phyloP scores from a whole-genome alignment of 352 stramenopile species.

The Phytopythium sindhum region DNA sequence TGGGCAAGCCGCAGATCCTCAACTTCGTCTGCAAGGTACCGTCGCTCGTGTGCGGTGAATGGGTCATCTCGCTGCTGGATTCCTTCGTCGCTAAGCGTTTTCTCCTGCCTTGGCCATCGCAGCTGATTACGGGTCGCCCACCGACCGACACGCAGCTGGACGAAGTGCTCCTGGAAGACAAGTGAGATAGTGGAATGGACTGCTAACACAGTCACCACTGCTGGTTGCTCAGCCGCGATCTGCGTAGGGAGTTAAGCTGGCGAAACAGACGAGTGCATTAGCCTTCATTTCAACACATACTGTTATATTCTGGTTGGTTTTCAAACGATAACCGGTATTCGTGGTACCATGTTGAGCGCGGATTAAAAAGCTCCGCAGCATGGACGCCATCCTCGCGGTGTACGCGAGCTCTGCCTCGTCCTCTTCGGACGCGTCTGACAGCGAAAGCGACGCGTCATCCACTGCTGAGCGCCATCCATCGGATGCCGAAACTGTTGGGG shows the following conservation, averaged over 20 bases:
- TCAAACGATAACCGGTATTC: neutral
- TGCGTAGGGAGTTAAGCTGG: too few relatives aligned
- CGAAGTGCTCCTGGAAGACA: constrained; percentile 59
- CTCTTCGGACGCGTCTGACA: constrained; percentile 16
- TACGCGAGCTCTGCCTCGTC: constrained; percentile 36
- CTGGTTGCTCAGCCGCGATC: too few relatives aligned
- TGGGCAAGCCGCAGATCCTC: constrained; percentile 84
- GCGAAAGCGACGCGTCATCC: constrained; percentile 8
- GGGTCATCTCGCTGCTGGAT: neutral
- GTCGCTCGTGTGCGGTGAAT: neutral
- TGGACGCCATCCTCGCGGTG: constrained; percentile 36
- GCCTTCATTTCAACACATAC: neutral
- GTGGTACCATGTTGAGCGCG: too few relatives aligned
- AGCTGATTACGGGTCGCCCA: constrained; percentile 68
- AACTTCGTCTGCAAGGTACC: constrained; percentile 87
- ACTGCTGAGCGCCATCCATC: neutral
- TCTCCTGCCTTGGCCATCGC: neutral
- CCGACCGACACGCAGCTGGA: constrained; percentile 67
- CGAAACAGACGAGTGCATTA: too few relatives aligned
- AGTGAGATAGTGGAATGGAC: constrained; percentile 12
- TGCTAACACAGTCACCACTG: neutral
- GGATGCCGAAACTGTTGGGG: constrained; percentile 3
- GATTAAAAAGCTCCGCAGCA: constrained; percentile 1
- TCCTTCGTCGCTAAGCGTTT: neutral
- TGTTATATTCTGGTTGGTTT: neutral